phyloP scores from a whole-genome alignment of 2,329 filamentous ascomycete species.

The Bipolaris sorokiniana region DNA sequence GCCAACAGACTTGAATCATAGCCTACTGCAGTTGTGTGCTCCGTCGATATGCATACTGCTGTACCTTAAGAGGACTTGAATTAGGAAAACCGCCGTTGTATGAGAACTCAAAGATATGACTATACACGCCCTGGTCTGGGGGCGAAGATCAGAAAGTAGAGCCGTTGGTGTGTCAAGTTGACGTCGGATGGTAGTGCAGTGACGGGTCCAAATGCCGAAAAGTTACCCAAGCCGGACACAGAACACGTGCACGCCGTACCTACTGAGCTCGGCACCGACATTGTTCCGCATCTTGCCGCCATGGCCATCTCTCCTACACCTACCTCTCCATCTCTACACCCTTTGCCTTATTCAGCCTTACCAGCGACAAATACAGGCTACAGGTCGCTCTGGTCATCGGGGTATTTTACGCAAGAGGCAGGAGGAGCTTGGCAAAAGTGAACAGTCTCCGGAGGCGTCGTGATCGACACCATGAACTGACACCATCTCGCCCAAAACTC shows the following conservation, averaged over 20 bases:
- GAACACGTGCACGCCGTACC: background rate
- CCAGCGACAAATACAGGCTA: background rate
- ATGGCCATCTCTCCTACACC: background rate
- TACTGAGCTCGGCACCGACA: background rate
- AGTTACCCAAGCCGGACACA: background rate
- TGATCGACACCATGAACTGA: conserved; percentile 17
- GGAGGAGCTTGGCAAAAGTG: conserved; percentile 6
- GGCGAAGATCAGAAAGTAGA: background rate
- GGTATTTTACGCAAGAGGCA: conserved; percentile 18
- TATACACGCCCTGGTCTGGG: background rate
- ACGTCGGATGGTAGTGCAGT: background rate
- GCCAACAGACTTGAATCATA: background rate
- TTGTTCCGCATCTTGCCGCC: background rate
- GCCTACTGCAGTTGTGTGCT: background rate
- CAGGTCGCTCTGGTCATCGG: conserved; percentile 7
- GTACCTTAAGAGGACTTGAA: background rate
- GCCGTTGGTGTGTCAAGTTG: background rate
- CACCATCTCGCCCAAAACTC: conserved; percentile 10
- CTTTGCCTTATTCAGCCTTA: background rate
- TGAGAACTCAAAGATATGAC: background rate
- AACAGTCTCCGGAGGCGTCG: background rate
- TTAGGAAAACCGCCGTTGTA: background rate
- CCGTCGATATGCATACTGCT: background rate
- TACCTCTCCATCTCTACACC: background rate
- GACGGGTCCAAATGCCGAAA: conserved; percentile 1